Conservation (phyloP, 495 filamentous ascomycete genomes). For the Penicillium samsonianum region DNA sequence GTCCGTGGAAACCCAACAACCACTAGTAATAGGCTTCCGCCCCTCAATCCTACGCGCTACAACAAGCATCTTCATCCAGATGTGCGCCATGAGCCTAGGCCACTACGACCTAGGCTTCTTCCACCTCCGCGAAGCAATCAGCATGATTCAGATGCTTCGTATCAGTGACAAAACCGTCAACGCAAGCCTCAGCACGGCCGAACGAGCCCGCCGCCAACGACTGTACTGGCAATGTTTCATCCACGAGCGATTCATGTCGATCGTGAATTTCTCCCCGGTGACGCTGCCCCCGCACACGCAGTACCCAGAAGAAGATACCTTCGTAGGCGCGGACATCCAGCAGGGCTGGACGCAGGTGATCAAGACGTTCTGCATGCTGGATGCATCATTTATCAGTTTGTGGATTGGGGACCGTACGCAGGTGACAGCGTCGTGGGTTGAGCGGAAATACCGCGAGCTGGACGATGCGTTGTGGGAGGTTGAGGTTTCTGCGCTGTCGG, state of each 20-base stretch:
- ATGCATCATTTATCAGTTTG: slow-evolving; percentile 26
- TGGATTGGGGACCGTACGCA: slow-evolving; percentile 31
- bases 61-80: slow-evolving; percentile 28
- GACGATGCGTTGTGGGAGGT: slow-evolving; percentile 31
- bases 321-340: slow-evolving; percentile 19
- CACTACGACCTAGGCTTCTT: slow-evolving; percentile 32
- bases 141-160: slow-evolving; percentile 29
- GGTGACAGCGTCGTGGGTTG: slow-evolving; percentile 31
- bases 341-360: slow-evolving; percentile 27
- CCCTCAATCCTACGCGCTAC: slow-evolving; percentile 25
- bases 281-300: slow-evolving; percentile 20
- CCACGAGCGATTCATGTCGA: slow-evolving; percentile 35
- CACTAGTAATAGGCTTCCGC: slow-evolving; percentile 21
- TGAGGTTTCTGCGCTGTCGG: slow-evolving; percentile 34
- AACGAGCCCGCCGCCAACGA: slow-evolving; percentile 31
- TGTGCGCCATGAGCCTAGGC: slow-evolving; percentile 29
- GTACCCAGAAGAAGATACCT: slow-evolving; percentile 28
- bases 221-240: slow-evolving; percentile 38
- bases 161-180: slow-evolving; percentile 22
- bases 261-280: slow-evolving; percentile 26
- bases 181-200: slow-evolving; percentile 15
- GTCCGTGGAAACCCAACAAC: slow-evolving; percentile 28
- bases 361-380: slow-evolving; percentile 28
- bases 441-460: slow-evolving; percentile 30
- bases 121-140: slow-evolving; percentile 36